Conservation (phyloP, 257 asterid genomes). For the Solanum lignicaule region DNA sequence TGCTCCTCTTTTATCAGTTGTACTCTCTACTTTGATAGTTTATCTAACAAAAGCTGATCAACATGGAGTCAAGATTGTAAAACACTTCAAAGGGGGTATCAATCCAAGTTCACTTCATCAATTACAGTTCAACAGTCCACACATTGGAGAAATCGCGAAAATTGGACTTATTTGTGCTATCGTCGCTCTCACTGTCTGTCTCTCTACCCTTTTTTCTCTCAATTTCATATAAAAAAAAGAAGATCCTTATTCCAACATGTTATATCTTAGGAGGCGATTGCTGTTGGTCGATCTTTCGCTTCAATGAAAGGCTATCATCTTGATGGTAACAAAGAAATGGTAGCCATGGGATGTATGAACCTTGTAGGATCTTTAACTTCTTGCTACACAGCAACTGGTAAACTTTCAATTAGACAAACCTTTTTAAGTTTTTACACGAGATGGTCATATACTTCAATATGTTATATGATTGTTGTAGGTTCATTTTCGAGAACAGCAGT, state of each 20-base stretch:
- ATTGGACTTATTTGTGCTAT: constrained; percentile 68
- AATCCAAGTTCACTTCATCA: constrained; percentile 60
- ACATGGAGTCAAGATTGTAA: constrained; percentile 67
- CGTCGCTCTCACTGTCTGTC: constrained; percentile 77
- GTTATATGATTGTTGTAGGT: constrained; percentile 19
- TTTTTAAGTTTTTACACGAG: background rate
- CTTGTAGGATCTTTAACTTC: constrained; percentile 66
- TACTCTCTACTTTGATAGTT: constrained; percentile 23
- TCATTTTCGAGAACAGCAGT: constrained; percentile 80
- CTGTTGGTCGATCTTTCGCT: constrained; percentile 83
- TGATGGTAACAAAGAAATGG: constrained; percentile 93
- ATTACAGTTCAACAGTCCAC: constrained; percentile 39
- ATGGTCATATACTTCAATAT: background rate
- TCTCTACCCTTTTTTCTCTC: background rate
- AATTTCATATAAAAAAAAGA: background rate
- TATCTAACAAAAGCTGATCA: constrained; percentile 55
- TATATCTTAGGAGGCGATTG: constrained; percentile 63
- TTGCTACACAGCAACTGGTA: constrained; percentile 74
- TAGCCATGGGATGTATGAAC: constrained; percentile 78
- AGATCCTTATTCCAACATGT: background rate
- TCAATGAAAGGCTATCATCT: constrained; percentile 67
- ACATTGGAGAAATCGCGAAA: constrained; percentile 54
- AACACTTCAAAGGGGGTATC: constrained; percentile 76
- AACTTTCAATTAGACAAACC: no score
- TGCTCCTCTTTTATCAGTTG: background rate